Evolutionary conservation across 1,284 basidiomycete genomes (phyloP), one percentile per base, ranked within the genome.

Genomic region (Peniophora sp.): DNA sequence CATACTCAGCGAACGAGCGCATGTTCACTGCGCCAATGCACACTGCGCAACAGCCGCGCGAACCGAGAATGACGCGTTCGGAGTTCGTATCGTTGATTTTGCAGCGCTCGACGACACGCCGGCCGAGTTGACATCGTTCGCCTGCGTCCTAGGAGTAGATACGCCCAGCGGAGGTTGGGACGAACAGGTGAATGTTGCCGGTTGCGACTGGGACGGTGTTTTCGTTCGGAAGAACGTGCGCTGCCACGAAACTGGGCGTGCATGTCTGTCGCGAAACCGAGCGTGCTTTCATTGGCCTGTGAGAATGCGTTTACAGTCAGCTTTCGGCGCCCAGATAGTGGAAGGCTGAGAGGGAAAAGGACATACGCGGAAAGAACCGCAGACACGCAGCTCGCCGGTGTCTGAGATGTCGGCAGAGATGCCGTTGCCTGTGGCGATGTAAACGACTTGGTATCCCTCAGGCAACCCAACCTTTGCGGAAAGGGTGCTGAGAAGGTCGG

Each of bases 341-440:
- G 47, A 38, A 45, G 20, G 47, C 50, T 22, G 20, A 39, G n/a
- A n/a, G n/a, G n/a, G n/a, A n/a, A n/a, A n/a, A 32, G 19, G 35
- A 73, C 89, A 62, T 66, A 94, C 94, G 45, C 92, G 78, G 74
- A 97, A 97, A 50, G 86, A 87, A 35, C 94, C 94, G 94, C 94
- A 97, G 14, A 89, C 89, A 49, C 87, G 75, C 22, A 97, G 69
- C 54, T 90, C 83, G 41, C 94, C 93, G 51, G 83, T 73, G 53
- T 79, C 76, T 52, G 83, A 85, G 55, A 96, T 74, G 14, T 89
- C 91, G 38, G 90, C 85, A 58, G 85, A 89, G 56, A 92, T 85
- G 55, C 83, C 91, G 64, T 95, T 92, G 16, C 92, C 91, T 19
- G 89, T 86, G 36, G 83, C 86, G 47, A 92, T 76, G 54, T 83